phyloP scores from a whole-genome alignment of 257 asterid species.

The Paulownia fortunei region DNA sequence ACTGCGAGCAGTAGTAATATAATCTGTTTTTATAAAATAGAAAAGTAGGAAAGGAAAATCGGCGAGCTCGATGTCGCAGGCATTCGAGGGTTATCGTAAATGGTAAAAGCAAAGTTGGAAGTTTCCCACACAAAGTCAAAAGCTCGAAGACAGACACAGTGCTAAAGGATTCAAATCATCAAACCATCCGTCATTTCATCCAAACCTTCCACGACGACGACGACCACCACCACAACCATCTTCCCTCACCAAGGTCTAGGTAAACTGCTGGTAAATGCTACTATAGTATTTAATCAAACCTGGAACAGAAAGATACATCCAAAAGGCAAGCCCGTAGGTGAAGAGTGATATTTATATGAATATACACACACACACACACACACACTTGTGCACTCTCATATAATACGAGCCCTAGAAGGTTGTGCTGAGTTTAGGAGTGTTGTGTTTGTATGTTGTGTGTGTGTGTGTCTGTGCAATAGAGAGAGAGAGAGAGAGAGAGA shows the following conservation, averaged over 20 bases:
- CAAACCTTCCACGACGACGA: no score
- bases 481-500: slow-evolving; percentile 28
- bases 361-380: no score
- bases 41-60: slow-evolving; percentile 35
- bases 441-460: slow-evolving; percentile 37
- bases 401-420: slow-evolving; percentile 39
- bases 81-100: slow-evolving; percentile 52
- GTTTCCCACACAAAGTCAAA: slow-evolving; percentile 55
- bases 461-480: not conserved
- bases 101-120: slow-evolving; percentile 49
- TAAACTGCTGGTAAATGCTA: not conserved
- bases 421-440: slow-evolving; percentile 42
- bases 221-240: not conserved
- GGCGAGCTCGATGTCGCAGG: slow-evolving; percentile 55
- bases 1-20: no score
- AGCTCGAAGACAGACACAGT: slow-evolving; percentile 42
- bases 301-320: no score
- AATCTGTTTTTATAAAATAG: no score
- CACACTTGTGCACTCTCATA: not conserved
- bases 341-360: no score
- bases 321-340: no score
- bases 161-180: no score
- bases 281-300: not conserved
- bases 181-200: slow-evolving; percentile 41
- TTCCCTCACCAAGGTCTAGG: not conserved